Conservation (phyloP, 2,329 filamentous ascomycete genomes). For the Pseudogymnoascus sp. region DNA sequence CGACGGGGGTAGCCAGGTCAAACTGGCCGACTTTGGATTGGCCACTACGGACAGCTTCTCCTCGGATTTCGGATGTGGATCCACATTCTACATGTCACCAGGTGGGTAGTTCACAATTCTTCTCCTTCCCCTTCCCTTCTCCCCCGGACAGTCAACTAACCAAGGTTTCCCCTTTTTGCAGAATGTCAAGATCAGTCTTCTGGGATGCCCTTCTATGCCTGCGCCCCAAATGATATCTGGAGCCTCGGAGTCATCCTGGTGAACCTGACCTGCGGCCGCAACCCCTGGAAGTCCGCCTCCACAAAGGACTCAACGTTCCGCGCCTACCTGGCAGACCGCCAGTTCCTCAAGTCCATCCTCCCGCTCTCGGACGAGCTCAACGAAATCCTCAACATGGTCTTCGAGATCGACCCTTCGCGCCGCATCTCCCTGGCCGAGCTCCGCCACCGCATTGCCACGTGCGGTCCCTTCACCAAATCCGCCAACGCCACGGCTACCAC, state of each 20-base stretch:
- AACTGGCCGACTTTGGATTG: conserved; percentile 94
- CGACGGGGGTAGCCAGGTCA: conserved; percentile 79
- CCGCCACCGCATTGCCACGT: conserved; percentile 65
- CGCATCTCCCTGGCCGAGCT: conserved; percentile 77
- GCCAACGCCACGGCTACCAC: conserved; percentile 9
- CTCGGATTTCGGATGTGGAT: conserved; percentile 94
- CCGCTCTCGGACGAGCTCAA: conserved; percentile 86
- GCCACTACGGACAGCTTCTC: conserved; percentile 77
- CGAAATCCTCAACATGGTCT: conserved; percentile 76
- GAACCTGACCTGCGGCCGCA: conserved; percentile 94
- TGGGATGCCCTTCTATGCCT: conserved; percentile 72
- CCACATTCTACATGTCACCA: conserved; percentile 99
- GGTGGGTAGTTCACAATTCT: conserved; percentile 49
- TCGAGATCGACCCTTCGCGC: conserved; percentile 74
- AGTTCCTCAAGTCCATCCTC: conserved; percentile 87
- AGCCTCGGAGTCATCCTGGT: conserved; percentile 96
- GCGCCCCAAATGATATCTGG: conserved; percentile 95
- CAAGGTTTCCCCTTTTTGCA: conserved; percentile 34
- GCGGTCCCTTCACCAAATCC: conserved; percentile 30
- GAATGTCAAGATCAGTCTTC: conserved; percentile 80
- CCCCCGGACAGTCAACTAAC: conserved; percentile 17
- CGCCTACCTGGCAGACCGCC: conserved; percentile 74
- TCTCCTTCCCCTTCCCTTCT: conserved; percentile 14
- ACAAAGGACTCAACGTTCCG: conserved; percentile 90
- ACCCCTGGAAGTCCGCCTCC: conserved; percentile 97